phyloP scores from a whole-genome alignment of 176 grass and related monocot genomes.

The Echinochloa phyllopogon region DNA sequence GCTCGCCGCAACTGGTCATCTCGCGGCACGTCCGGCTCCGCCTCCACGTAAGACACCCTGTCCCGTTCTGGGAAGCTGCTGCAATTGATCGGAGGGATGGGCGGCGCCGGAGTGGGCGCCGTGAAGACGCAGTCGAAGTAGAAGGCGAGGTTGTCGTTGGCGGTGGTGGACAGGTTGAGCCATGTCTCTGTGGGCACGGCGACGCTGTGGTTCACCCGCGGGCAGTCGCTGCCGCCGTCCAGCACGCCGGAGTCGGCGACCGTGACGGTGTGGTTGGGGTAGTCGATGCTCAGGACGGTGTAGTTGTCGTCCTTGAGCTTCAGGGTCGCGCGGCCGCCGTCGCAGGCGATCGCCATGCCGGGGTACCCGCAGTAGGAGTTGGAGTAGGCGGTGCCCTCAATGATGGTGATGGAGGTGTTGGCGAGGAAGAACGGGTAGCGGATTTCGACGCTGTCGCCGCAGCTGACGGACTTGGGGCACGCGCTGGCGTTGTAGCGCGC shows the following conservation, averaged over 20 bases:
- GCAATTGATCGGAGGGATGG: neutral
- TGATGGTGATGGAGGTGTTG: neutral
- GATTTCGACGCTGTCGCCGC: neutral
- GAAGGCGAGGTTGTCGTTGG: constrained; percentile 43
- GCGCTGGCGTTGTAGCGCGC: neutral
- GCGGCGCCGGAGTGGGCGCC: fast-evolving
- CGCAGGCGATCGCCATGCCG: constrained; percentile 44
- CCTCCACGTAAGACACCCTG: neutral
- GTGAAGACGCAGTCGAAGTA: constrained; percentile 33
- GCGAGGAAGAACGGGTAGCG: constrained; percentile 44
- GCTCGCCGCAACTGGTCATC: neutral
- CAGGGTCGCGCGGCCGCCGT: constrained; percentile 20
- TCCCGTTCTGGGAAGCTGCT: neutral
- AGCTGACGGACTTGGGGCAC: neutral
- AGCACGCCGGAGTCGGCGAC: constrained; percentile 31
- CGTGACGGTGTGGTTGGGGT: constrained; percentile 19
- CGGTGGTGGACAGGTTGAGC: constrained; percentile 33
- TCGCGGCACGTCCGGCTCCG: fast-evolving
- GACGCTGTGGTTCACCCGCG: constrained; percentile 33
- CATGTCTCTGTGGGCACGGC: constrained; percentile 11
- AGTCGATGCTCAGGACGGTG: constrained; percentile 44
- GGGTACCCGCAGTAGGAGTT: constrained; percentile 58
- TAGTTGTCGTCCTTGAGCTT: constrained; percentile 18
- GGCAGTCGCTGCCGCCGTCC: constrained; percentile 6
- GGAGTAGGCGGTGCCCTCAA: neutral